Conservation (phyloP, 257 asterid species). For the Nicotiana undulata region DNA sequence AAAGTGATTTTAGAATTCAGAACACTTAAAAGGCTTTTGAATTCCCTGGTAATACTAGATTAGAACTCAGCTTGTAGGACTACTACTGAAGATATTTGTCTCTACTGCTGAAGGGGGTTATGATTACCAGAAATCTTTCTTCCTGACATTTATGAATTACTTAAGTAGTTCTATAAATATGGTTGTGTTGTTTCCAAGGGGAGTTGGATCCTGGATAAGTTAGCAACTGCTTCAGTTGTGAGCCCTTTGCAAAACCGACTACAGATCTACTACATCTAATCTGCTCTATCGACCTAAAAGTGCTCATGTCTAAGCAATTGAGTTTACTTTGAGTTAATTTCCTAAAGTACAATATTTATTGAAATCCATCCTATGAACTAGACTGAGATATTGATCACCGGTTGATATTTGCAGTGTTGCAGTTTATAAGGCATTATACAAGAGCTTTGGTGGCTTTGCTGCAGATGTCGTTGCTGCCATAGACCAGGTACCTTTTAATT, state of each 20-base stretch:
- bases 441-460: slow-evolving; percentile 99
- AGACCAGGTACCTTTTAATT: slow-evolving; percentile 58
- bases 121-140: neutral
- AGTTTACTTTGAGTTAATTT: neutral
- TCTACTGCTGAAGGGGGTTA: neutral
- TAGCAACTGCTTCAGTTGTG: neutral
- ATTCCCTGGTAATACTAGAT: neutral
- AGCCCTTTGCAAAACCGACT: neutral
- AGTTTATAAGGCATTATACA: slow-evolving; percentile 91
- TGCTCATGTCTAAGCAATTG: neutral
- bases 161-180: neutral
- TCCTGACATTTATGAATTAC: neutral
- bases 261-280: neutral
- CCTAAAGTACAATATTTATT: neutral
- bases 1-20: neutral
- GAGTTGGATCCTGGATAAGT: neutral
- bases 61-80: neutral
- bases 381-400: neutral
- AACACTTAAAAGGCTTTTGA: neutral
- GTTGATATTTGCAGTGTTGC: slow-evolving; percentile 49
- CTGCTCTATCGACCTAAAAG: neutral
- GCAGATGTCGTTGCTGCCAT: slow-evolving; percentile 99
- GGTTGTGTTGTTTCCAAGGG: neutral
- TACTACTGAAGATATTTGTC: neutral
- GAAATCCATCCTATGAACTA: neutral